These are phyloP conservation scores for Ajuga reptans DNA, from an alignment of 305 asterid species.

Conservation along the genomic window DNA sequence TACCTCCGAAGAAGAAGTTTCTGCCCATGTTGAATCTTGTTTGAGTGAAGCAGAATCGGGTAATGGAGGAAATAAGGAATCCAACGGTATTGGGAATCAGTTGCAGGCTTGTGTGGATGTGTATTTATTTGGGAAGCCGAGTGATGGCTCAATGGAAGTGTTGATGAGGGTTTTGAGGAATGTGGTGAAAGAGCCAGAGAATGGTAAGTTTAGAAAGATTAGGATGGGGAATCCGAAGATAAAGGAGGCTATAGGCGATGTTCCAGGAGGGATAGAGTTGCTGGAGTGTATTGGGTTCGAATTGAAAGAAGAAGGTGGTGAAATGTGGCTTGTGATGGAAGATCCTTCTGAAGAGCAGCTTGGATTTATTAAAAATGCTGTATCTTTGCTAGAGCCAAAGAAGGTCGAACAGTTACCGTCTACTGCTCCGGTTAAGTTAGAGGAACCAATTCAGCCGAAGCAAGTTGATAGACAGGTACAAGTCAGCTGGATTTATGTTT, in stretches of 20 bases:
- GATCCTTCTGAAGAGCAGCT: slow-evolving; percentile 45
- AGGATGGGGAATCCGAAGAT: slow-evolving; percentile 86
- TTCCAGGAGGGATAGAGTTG: slow-evolving; percentile 73
- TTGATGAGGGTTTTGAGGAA: slow-evolving; percentile 56
- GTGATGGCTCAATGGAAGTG: slow-evolving; percentile 58
- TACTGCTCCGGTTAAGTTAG: slow-evolving; percentile 26
- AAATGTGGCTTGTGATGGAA: slow-evolving; percentile 82
- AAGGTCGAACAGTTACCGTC: slow-evolving; percentile 37
- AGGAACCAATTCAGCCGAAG: slow-evolving; percentile 38
- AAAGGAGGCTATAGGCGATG: slow-evolving; percentile 74
- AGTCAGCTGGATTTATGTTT: background rate
- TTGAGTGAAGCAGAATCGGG: slow-evolving; percentile 32
- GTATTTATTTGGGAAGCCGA: slow-evolving; percentile 57
- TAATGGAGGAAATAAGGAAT: slow-evolving; percentile 19
- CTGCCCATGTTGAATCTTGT: slow-evolving; percentile 64
- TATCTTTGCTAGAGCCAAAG: slow-evolving; percentile 49
- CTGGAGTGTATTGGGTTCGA: slow-evolving; percentile 70
- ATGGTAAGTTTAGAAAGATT: slow-evolving; percentile 76
- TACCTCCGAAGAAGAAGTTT: slow-evolving; percentile 68
- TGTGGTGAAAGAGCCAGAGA: slow-evolving; percentile 64
- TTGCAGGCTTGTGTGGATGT: slow-evolving; percentile 49
- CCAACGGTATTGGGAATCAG: slow-evolving; percentile 28
- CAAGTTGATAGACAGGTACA: slow-evolving; percentile 79
- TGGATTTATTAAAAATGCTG: slow-evolving; percentile 39
- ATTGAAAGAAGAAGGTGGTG: slow-evolving; percentile 67